Evolutionary conservation across 176 grass and related monocot genomes (phyloP).

Genomic region (Phyllostachys edulis): DNA sequence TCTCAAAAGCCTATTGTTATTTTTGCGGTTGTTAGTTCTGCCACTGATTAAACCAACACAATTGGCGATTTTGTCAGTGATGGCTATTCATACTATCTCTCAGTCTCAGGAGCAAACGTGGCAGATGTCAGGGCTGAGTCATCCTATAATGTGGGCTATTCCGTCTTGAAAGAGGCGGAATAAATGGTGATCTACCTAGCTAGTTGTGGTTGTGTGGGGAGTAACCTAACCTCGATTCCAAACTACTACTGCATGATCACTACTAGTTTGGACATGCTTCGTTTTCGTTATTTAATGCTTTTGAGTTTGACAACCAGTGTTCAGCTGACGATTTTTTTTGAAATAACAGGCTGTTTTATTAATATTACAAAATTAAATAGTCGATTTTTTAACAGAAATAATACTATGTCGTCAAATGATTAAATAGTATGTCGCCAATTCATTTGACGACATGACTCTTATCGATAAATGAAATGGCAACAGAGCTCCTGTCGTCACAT

Average conservation of each 20-base stretch:
- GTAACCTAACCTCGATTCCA: slow-evolving; percentile 43
- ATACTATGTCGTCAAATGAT: no score
- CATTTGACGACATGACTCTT: no score
- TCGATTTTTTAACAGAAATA: no score
- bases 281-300: slow-evolving; percentile 36
- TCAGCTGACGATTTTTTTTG: not conserved
- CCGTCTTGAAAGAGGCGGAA: not conserved
- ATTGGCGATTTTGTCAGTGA: slow-evolving; percentile 1
- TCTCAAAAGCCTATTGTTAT: not conserved
- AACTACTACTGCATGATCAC: slow-evolving; percentile 37
- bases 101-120: slow-evolving; percentile 22
- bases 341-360: no score
- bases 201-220: slow-evolving; percentile 27
- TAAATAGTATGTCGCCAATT: no score
- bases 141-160: not conserved
- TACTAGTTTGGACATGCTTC: slow-evolving; percentile 36
- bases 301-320: slow-evolving; percentile 11
- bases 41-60: not conserved
- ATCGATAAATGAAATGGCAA: no score
- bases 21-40: not conserved
- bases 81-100: not conserved
- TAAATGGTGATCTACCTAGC: not conserved
- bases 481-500: no score
- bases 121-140: slow-evolving; percentile 16
- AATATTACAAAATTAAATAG: no score